Base-by-base conservation (phyloP, 805 yeast species). In the Sugiyamaella valdiviana region DNA sequence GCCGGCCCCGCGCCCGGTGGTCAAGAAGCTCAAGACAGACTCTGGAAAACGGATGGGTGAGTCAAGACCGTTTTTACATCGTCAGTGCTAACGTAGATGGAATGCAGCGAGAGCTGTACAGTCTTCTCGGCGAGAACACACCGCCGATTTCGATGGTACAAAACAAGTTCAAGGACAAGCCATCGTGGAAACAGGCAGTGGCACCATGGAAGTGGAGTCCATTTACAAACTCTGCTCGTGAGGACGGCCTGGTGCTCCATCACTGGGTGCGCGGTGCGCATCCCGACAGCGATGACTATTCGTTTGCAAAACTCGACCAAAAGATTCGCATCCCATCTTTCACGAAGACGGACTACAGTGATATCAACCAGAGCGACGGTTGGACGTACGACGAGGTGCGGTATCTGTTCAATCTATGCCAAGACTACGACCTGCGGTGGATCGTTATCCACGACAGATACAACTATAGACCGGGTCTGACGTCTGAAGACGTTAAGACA, bases 51-150 rank as follows among this genome's bases (percentile, higher is more conserved):
- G 44, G 40, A 22, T 46, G 26, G 54, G 51, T 39, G 19, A n/a
- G 23, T 29, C n/a, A n/a, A n/a, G n/a, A n/a, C n/a, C n/a, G n/a
- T n/a, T n/a, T n/a, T n/a, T n/a, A n/a, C n/a, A n/a, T n/a, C n/a
- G n/a, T n/a, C n/a, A n/a, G n/a, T n/a, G 35, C 46, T 43, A 35
- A 41, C 36, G 9, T 53, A 39, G 80, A 69, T 9, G 95, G 95
- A 21, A 84, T 91, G 79, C 90, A 86, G 53, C 76, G 98, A 57
- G 99, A 93, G 63, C 71, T 93, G 46, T 90, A 84, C 65, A 85
- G 84, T 55, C 73, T 95, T 46, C 71, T 93, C 37, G 99, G 99
- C 4, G 90, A 93, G 36, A 88, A 88, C 64, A 80, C 95, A 1
- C 96, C 99, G 0, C 90, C 98, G 0, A 78, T 76, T 6, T 76